Evolutionary conservation across 108 stramenopile species (phyloP).

Genomic region (Chaetoceros tenuissimus): DNA sequence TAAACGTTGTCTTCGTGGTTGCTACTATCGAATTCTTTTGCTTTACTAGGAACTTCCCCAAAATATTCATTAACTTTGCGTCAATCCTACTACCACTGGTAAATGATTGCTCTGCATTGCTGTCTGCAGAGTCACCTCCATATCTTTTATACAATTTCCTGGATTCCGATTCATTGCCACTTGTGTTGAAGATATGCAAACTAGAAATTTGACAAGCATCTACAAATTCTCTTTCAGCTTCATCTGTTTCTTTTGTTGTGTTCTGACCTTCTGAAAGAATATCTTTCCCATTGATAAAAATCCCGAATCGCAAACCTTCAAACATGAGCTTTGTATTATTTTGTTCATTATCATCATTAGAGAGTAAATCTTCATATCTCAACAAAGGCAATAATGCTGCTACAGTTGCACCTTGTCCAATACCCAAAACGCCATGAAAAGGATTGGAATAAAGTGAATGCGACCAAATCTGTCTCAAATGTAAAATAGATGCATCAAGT

Average conservation of each 20-base stretch:
- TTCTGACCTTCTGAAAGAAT: constrained; percentile 5
- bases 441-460: constrained; percentile 28
- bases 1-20: background rate
- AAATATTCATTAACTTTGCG: constrained; percentile 14
- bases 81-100: background rate
- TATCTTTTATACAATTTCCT: background rate
- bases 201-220: constrained; percentile 23
- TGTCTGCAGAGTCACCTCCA: background rate
- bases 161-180: background rate
- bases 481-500: constrained; percentile 69
- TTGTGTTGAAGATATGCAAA: constrained; percentile 24
- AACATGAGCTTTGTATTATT: constrained; percentile 11
- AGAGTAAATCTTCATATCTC: constrained; percentile 8
- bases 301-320: constrained; percentile 28
- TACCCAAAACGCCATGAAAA: constrained; percentile 67
- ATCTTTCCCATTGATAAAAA: constrained; percentile 28
- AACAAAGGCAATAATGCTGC: constrained; percentile 57
- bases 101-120: background rate
- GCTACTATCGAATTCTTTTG: constrained; percentile 23
- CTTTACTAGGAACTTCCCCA: constrained; percentile 24
- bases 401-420: constrained; percentile 69
- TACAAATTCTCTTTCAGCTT: constrained; percentile 14
- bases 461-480: constrained; percentile 70
- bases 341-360: constrained; percentile 2
- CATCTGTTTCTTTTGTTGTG: background rate